A percentile compares a stretch with the other conserved stretches of the same genome.
Conservation (phyloP, 805 yeast genomes). For the Candida sithepensis region DNA sequence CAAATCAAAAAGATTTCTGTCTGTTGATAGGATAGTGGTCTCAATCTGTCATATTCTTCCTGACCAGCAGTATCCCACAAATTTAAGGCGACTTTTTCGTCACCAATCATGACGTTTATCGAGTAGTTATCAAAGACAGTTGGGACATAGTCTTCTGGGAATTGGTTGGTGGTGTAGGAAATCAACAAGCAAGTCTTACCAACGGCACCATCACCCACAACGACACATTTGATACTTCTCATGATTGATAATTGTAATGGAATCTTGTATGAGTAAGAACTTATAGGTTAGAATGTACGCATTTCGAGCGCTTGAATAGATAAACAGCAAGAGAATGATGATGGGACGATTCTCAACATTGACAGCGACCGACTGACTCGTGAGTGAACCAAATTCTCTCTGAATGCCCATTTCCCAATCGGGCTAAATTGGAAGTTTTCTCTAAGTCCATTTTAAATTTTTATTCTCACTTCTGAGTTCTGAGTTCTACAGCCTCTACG, state of each 20-base stretch:
- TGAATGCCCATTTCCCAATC: too few relatives aligned
- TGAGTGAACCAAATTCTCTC: too few relatives aligned
- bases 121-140: slow-evolving; percentile 93
- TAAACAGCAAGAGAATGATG: too few relatives aligned
- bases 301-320: too few relatives aligned
- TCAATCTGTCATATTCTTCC: slow-evolving; percentile 82
- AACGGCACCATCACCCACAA: slow-evolving; percentile 94
- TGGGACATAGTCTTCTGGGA: slow-evolving; percentile 91
- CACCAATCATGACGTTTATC: slow-evolving; percentile 78
- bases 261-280: too few relatives aligned
- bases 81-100: slow-evolving; percentile 78
- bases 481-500: too few relatives aligned
- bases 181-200: slow-evolving; percentile 90
- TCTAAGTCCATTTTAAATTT: too few relatives aligned
- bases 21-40: slow-evolving; percentile 90
- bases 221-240: slow-evolving; percentile 73
- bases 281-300: too few relatives aligned
- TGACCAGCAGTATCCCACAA: slow-evolving; percentile 98
- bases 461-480: too few relatives aligned
- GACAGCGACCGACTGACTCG: too few relatives aligned
- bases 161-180: slow-evolving; percentile 86
- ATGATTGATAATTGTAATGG: neutral
- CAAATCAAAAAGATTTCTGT: slow-evolving; percentile 86
- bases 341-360: too few relatives aligned
- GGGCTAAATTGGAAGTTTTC: too few relatives aligned